Evolutionary conservation across 257 asterid species (phyloP).

Genomic region (Solanum virginianum): DNA sequence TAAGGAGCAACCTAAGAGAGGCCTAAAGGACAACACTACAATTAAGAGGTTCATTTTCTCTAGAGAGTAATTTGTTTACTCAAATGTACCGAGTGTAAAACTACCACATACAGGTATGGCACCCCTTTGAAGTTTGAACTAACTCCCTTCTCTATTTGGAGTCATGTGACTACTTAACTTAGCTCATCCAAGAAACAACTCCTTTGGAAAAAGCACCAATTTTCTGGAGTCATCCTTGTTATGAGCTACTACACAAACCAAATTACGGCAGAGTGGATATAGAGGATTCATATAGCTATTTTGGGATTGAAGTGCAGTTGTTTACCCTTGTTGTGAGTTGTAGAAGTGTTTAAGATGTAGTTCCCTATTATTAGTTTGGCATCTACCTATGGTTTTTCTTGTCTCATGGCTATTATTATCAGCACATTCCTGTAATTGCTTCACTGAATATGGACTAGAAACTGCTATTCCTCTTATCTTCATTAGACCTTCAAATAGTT

Average conservation of each 20-base stretch:
- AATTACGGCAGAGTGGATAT: not conserved
- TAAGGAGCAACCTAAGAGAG: not conserved
- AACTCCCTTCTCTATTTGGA: not conserved
- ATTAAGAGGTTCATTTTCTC: not conserved
- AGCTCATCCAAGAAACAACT: not conserved
- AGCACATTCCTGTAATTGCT: not conserved
- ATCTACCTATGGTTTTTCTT: not conserved
- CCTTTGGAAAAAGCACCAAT: not conserved
- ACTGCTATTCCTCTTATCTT: not conserved
- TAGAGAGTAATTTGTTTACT: not conserved
- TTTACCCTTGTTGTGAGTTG: not conserved
- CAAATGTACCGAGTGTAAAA: not conserved
- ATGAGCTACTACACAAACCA: not conserved
- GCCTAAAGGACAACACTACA: not conserved
- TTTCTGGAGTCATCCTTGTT: not conserved
- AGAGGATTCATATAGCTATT: not conserved
- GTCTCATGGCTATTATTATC: not conserved
- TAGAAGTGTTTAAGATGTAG: not conserved
- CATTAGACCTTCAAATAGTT: not conserved
- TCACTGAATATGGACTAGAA: not conserved
- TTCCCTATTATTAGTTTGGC: not conserved
- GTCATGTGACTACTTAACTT: not conserved
- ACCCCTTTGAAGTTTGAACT: not conserved
- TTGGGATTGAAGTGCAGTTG: not conserved
- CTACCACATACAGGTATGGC: not conserved